Evolutionary conservation across 352 stramenopile genomes (phyloP), one percentile per base, ranked within the genome.

Genomic region (Phytopythium litorale): DNA sequence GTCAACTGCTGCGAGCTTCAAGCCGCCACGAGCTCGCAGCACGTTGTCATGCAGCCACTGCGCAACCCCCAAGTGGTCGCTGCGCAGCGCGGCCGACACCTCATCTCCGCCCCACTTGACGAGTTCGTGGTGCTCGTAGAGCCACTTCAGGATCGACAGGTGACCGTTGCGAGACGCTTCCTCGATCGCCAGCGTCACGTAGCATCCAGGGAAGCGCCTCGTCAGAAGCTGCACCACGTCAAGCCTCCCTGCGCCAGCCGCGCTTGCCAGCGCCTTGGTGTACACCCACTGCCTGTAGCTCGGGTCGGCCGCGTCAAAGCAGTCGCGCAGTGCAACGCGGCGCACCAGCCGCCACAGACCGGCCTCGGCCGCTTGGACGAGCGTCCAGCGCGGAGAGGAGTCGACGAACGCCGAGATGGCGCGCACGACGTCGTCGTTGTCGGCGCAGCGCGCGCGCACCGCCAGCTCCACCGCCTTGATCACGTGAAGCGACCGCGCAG

Each of bases 111-210:
- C 68, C 68, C 68, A 75, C 38, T 70, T 58, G n/a, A 55, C 63
- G 43, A 50, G 42, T 13, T 56, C 42, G 35, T 62, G 62, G 23
- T 66, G 51, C 33, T 49, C 25, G 19, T 70, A 42, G 0, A 80
- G 65, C 61, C 67, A 83, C 42, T 78, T 58, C 18, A 83, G 51
- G 11, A 79, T 62, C n/a, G 66, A 4, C 19, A 79, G 56, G n/a
- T 78, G 72, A 1, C 69, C 72, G 16, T 73, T 40, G 30, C 61
- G 70, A 3, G 72, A 62, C 16, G 72, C 70, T 64, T 72, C 59
- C 59, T 75, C 62, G 5, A 75, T 67, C 30, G 67, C 71, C 2
- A 64, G 55, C 3, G 67, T 78, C 11, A 75, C 67, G 43, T 68
- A 78, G 38, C 68, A 75, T 0, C 51, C 64, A 37, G 71, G 59